Conservation (phyloP, 371 early-diverging fungal genomes). For the Saksenaea oblongispora region DNA sequence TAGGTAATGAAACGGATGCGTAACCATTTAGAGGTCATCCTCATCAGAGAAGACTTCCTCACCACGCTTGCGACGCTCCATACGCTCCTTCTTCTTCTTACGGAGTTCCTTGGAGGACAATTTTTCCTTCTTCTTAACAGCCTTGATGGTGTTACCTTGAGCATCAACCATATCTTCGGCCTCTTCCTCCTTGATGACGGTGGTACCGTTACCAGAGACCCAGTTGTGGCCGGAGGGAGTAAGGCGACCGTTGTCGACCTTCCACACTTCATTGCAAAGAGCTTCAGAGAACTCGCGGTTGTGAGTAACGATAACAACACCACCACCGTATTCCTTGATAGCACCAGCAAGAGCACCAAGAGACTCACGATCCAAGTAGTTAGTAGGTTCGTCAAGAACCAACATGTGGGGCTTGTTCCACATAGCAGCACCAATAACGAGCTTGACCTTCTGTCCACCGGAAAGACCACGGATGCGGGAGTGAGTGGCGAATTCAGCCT, state of each 20-base stretch:
- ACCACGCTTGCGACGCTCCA: slow-evolving; percentile 56
- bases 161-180: slow-evolving; percentile 46
- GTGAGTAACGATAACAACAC: slow-evolving; percentile 77
- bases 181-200: slow-evolving; percentile 39
- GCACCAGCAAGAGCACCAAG: slow-evolving; percentile 73
- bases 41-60: slow-evolving; percentile 49
- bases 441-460: slow-evolving; percentile 92
- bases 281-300: slow-evolving; percentile 72
- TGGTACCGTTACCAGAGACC: slow-evolving; percentile 48
- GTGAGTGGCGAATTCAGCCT: slow-evolving; percentile 78
- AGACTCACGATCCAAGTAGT: slow-evolving; percentile 78
- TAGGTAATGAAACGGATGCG: slow-evolving; percentile 1
- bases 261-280: slow-evolving; percentile 72
- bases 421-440: slow-evolving; percentile 83
- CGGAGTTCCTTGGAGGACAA: slow-evolving; percentile 50
- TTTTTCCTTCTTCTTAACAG: slow-evolving; percentile 48
- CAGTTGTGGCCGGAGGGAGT: slow-evolving; percentile 54
- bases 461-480: slow-evolving; percentile 84
- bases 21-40: slow-evolving; percentile 35
- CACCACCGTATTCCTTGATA: slow-evolving; percentile 70
- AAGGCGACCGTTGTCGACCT: slow-evolving; percentile 69
- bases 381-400: slow-evolving; percentile 90
- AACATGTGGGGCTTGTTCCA: slow-evolving; percentile 87
- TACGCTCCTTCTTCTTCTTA: slow-evolving; percentile 57
- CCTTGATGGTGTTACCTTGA: slow-evolving; percentile 51